phyloP scores from a whole-genome alignment of 2,329 filamentous ascomycete species.

The Trichoderma aggressivum region DNA sequence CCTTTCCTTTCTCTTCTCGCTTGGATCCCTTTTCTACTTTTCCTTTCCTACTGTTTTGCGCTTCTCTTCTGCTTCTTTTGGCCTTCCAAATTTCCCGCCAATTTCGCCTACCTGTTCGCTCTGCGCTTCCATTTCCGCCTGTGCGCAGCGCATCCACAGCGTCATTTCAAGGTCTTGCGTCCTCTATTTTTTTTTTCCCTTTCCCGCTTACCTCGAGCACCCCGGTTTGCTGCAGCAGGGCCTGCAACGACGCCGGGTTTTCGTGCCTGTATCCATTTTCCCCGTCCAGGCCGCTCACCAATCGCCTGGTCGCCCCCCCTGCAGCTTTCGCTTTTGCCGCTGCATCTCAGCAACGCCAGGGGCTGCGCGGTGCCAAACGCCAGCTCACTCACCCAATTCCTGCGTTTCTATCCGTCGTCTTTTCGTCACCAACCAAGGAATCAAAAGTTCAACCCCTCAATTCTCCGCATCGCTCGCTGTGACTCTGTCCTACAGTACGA shows the following conservation, averaged over 20 bases:
- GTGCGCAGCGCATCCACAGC: slow-evolving; percentile 11
- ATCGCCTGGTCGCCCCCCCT: slow-evolving; percentile 6
- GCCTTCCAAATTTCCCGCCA: neutral
- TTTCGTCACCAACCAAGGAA: slow-evolving; percentile 2
- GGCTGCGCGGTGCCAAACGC: slow-evolving; percentile 1
- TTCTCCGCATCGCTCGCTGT: slow-evolving; percentile 2
- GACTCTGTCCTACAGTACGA: neutral
- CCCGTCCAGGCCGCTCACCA: slow-evolving; percentile 5
- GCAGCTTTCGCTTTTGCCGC: slow-evolving; percentile 3
- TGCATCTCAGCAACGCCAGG: slow-evolving; percentile 11
- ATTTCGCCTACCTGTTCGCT: slow-evolving; percentile 1
- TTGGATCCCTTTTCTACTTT: neutral
- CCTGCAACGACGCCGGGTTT: slow-evolving; percentile 4
- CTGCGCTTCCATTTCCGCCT: neutral
- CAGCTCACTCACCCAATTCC: neutral
- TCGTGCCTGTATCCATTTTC: slow-evolving; percentile 9
- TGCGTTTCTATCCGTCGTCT: neutral
- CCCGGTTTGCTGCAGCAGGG: slow-evolving; percentile 16
- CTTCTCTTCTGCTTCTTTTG: slow-evolving; percentile 7
- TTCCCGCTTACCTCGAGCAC: slow-evolving; percentile 8
- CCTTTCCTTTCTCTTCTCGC: neutral
- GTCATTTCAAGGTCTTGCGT: slow-evolving; percentile 2
- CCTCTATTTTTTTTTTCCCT: neutral
- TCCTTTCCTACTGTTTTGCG: neutral
- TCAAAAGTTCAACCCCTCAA: neutral